phyloP scores from a whole-genome alignment of 805 yeast species.

The Ogataea methanolica region DNA sequence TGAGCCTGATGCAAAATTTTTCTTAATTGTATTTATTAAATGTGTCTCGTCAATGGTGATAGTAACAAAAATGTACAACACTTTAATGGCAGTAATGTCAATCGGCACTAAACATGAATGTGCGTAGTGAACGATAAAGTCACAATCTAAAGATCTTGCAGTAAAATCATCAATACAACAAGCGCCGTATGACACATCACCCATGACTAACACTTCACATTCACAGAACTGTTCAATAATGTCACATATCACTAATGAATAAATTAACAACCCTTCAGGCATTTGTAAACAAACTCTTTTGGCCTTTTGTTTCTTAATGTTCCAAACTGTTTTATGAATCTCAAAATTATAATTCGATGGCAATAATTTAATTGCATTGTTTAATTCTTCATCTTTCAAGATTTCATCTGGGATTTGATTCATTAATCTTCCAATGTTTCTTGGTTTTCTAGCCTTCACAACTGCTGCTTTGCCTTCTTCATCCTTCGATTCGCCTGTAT shows the following conservation, averaged over 20 bases:
- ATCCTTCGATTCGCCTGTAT: background rate
- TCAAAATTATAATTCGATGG: slow-evolving; percentile 95
- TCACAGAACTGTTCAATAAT: slow-evolving; percentile 86
- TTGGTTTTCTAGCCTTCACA: slow-evolving; percentile 22
- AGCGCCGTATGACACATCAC: slow-evolving; percentile 98
- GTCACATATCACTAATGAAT: slow-evolving; percentile 85
- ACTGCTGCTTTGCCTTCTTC: slow-evolving; percentile 8
- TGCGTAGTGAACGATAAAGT: slow-evolving; percentile 92
- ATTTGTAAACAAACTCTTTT: slow-evolving; percentile 88
- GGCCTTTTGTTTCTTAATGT: slow-evolving; percentile 68
- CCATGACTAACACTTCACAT: slow-evolving; percentile 91
- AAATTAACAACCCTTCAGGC: slow-evolving; percentile 94
- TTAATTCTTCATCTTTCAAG: slow-evolving; percentile 71
- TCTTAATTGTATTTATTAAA: slow-evolving; percentile 66
- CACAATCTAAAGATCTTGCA: slow-evolving; percentile 89
- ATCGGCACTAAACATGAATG: slow-evolving; percentile 96
- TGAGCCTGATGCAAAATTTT: slow-evolving; percentile 61
- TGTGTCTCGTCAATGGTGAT: slow-evolving; percentile 84
- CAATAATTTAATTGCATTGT: slow-evolving; percentile 71
- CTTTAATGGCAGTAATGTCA: slow-evolving; percentile 85
- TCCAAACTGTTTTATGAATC: slow-evolving; percentile 94
- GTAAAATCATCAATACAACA: slow-evolving; percentile 97
- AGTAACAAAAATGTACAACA: slow-evolving; percentile 92
- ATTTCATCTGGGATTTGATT: slow-evolving; percentile 90
- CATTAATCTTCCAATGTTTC: slow-evolving; percentile 54